phyloP scores from a whole-genome alignment of 352 stramenopile genomes.

The Phytophthora pseudosyringae region DNA sequence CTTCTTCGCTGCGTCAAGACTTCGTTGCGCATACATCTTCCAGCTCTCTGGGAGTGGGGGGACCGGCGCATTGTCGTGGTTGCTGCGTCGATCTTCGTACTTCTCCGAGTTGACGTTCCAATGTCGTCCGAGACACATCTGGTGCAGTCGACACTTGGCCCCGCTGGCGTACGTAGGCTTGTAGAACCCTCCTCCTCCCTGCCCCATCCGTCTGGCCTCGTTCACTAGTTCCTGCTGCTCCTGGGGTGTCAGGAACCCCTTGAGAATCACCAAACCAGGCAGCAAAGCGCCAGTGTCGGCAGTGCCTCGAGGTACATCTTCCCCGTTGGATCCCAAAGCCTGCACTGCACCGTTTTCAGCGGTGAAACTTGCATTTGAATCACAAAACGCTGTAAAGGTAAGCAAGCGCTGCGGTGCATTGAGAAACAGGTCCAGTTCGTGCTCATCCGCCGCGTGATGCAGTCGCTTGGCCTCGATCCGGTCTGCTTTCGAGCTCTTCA shows the following conservation, averaged over 20 bases:
- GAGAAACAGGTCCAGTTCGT: slow-evolving; percentile 72
- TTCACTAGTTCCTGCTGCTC: slow-evolving; percentile 70
- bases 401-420: slow-evolving; percentile 14
- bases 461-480: slow-evolving; percentile 47
- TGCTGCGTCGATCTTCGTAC: slow-evolving; percentile 66
- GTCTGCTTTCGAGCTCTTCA: slow-evolving; percentile 52
- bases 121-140: slow-evolving; percentile 75
- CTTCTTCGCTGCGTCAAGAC: slow-evolving; percentile 40
- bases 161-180: slow-evolving; percentile 74
- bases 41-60: slow-evolving; percentile 44
- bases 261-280: slow-evolving; percentile 71
- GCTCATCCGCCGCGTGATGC: slow-evolving; percentile 62
- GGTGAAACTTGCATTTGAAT: slow-evolving; percentile 5
- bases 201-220: slow-evolving; percentile 51
- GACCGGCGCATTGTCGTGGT: slow-evolving; percentile 52
- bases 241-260: slow-evolving; percentile 50
- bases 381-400: neutral
- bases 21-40: slow-evolving; percentile 43
- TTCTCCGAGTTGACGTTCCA: slow-evolving; percentile 79
- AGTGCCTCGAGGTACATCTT: slow-evolving; percentile 26
- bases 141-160: slow-evolving; percentile 73
- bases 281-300: slow-evolving; percentile 40
- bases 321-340: slow-evolving; percentile 4
- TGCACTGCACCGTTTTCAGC: slow-evolving; percentile 14
- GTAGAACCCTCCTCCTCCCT: slow-evolving; percentile 61